phyloP scores from a whole-genome alignment of 768 basidiomycete species.

The Rhodotorula toruloides region DNA sequence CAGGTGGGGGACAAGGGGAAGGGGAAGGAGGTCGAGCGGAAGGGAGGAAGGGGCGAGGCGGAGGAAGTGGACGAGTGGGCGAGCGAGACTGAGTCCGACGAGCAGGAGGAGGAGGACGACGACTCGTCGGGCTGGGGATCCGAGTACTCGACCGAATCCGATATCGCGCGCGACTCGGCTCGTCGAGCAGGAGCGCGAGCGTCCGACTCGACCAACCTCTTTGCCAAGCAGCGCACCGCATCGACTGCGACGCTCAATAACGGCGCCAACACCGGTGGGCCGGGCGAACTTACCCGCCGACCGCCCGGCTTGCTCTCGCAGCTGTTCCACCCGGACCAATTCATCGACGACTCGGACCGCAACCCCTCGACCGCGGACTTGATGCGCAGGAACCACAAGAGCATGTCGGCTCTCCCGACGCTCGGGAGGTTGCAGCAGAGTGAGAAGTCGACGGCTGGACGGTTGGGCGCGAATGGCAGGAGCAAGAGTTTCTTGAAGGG shows the following conservation, averaged over 20 bases:
- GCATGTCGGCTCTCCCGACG: constrained; percentile 26
- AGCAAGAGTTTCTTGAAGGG: constrained; percentile 32
- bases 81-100: constrained; percentile 28
- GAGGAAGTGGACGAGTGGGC: constrained; percentile 8
- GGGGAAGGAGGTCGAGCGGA: constrained; percentile 8
- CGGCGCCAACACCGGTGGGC: constrained; percentile 5
- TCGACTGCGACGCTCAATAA: constrained; percentile 7
- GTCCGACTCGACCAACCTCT: constrained; percentile 11
- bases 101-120: constrained; percentile 40
- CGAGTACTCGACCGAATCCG: constrained; percentile 37
- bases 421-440: neutral
- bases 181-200: constrained; percentile 2
- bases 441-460: neutral
- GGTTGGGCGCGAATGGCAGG: neutral
- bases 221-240: constrained; percentile 25
- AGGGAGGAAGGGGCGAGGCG: neutral
- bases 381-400: constrained; percentile 25
- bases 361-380: neutral
- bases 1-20: constrained; percentile 25
- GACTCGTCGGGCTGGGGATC: constrained; percentile 40
- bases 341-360: constrained; percentile 17
- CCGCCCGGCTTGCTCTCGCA: constrained; percentile 39
- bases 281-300: constrained; percentile 36
- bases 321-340: constrained; percentile 39
- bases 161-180: constrained; percentile 11